Evolutionary conservation across 768 basidiomycete species (phyloP), one percentile per base, ranked within the genome.

Genomic region (Leccinum fibrillosum): DNA sequence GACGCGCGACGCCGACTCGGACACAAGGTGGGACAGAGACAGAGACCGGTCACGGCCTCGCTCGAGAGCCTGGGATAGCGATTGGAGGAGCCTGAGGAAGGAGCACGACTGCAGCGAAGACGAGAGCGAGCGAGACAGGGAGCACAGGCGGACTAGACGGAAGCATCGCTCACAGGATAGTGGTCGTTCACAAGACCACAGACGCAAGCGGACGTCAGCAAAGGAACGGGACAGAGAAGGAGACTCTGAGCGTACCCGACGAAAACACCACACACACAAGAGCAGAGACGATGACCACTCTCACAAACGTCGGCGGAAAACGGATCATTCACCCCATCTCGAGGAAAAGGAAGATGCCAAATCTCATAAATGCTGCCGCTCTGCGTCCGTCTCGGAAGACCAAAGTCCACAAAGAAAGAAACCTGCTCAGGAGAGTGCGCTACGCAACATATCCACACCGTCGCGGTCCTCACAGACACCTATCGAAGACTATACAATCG

Each of bases 41-140:
- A 63, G 67, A 79, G 84, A 85, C 56, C 73, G 58, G 35, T 62
- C 63, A 23, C 62, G 79, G 47, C 80, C 80, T 72, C 82, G 67
- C 75, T 82, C 62, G 28, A 66, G 60, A 32, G 62, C 65, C 47
- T 67, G 84, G 69, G 78, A 75, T 0, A 78, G 70, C 8, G 78
- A 80, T 50, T 72, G 81, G 62, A 81, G 77, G 66, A 76, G 77
- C 58, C 8, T 23, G 39, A 66, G 80, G 60, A 76, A 80, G 26
- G 78, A 77, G 55, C 78, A 76, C 17, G 72, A 72, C n/a, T 73
- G 74, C 2, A 70, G 69, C 1, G 78, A 78, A 19, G 76, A 75
- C 9, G 70, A 71, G 13, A 42, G 49, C 21, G 57, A 65, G 7
- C 59, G 51, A 35, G 62, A 69, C 34, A 62, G 62, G 42, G 60